A percentile compares a stretch with the other conserved stretches of the same genome.
Conservation (phyloP, 192 early-diverging fungal species). For the Gaertneriomyces semiglobifer region DNA sequence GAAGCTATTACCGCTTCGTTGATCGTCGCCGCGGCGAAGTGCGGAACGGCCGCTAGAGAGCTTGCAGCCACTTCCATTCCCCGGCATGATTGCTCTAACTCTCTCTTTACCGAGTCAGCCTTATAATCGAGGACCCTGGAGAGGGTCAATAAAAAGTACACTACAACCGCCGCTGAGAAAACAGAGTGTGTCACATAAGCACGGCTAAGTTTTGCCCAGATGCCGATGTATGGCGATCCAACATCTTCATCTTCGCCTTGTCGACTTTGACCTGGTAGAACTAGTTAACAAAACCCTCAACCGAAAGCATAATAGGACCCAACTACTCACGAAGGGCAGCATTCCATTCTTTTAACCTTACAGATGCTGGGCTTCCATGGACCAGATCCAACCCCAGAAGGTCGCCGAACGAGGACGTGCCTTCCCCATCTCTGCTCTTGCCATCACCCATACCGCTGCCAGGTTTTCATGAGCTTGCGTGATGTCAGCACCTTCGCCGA, state of each 20-base stretch:
- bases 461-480: too few species aligned
- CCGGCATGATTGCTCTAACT: slow-evolving; percentile 11
- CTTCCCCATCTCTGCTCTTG: too few species aligned
- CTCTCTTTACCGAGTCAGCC: slow-evolving; percentile 16
- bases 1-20: slow-evolving; percentile 8
- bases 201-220: slow-evolving; percentile 22
- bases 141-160: slow-evolving; percentile 13
- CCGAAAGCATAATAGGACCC: too few species aligned
- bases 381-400: too few species aligned
- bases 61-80: slow-evolving; percentile 25
- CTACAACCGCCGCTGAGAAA: slow-evolving; percentile 17
- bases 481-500: too few species aligned
- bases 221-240: slow-evolving; percentile 8
- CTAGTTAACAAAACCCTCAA: too few species aligned
- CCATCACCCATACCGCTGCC: too few species aligned
- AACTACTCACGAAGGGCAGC: too few species aligned
- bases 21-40: slow-evolving; percentile 21
- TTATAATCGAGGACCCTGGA: slow-evolving; percentile 3
- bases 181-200: slow-evolving; percentile 22
- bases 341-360: too few species aligned
- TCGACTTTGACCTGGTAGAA: too few species aligned
- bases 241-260: not conserved
- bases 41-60: slow-evolving; percentile 22
- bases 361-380: too few species aligned
- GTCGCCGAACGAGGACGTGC: too few species aligned